These are phyloP conservation scores for Suhomyces xylopsoci DNA, from an alignment of 805 yeast genomes.

Conservation along the genomic window DNA sequence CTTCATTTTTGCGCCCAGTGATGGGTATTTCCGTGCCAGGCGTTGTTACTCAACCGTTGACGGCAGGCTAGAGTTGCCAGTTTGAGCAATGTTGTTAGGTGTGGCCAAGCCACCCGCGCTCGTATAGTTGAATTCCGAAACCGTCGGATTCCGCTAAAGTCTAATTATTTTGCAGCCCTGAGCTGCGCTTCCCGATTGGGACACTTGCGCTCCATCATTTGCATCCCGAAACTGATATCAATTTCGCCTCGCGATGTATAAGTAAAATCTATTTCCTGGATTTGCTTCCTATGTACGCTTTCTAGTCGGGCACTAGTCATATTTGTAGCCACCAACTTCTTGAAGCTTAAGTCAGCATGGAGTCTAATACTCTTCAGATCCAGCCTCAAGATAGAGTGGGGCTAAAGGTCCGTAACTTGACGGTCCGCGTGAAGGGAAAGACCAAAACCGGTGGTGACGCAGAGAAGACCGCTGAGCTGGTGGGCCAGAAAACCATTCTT, in stretches of 20 bases:
- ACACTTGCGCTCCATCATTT: neutral
- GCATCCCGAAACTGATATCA: neutral
- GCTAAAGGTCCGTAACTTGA: conserved; percentile 8
- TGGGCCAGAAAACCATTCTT: conserved; percentile 18
- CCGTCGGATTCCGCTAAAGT: neutral
- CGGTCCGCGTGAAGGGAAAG: conserved; percentile 6
- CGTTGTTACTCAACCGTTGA: neutral
- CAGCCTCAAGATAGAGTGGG: conserved; percentile 9
- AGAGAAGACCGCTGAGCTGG: neutral
- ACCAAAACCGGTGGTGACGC: neutral
- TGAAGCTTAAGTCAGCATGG: neutral
- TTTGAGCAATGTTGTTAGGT: neutral
- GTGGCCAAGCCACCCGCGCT: neutral
- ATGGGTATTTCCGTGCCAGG: neutral
- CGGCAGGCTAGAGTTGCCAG: neutral
- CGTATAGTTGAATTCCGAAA: neutral
- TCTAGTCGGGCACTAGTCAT: neutral
- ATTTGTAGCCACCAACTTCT: neutral
- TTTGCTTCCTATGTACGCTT: neutral
- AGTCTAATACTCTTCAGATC: conserved; percentile 4
- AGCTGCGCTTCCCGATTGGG: neutral
- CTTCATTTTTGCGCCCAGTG: neutral
- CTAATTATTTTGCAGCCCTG: neutral
- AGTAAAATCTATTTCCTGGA: neutral
- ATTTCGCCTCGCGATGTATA: neutral